Evolutionary conservation across 257 asterid genomes (phyloP).

Genomic region (Nicotiana knightiana): DNA sequence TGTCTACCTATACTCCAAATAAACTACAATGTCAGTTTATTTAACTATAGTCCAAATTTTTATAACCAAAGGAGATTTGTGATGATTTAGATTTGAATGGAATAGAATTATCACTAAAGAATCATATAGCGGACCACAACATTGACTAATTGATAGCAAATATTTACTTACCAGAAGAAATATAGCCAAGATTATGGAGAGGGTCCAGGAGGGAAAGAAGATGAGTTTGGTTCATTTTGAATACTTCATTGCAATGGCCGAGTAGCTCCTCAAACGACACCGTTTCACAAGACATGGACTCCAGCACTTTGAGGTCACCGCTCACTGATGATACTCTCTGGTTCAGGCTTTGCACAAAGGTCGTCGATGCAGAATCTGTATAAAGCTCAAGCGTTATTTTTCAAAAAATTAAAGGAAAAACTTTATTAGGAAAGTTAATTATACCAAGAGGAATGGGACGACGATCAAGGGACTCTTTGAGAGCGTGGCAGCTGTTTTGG

Average conservation of each 20-base stretch:
- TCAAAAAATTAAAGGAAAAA: neutral
- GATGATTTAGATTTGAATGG: neutral
- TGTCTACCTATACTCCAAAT: too few relatives aligned
- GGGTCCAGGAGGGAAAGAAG: conserved; percentile 48
- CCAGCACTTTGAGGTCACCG: conserved; percentile 73
- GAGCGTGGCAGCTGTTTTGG: conserved; percentile 59
- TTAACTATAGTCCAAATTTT: too few relatives aligned
- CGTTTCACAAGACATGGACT: conserved; percentile 75
- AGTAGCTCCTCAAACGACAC: conserved; percentile 95
- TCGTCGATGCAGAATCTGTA: conserved; percentile 83
- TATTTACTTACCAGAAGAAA: conserved; percentile 10
- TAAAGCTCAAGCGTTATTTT: neutral
- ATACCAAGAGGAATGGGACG: conserved; percentile 89
- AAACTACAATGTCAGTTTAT: too few relatives aligned
- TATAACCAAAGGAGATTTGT: neutral
- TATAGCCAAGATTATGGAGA: conserved; percentile 23
- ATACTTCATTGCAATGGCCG: conserved; percentile 83
- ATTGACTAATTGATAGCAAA: neutral
- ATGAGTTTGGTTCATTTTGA: conserved; percentile 57
- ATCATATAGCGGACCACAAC: neutral
- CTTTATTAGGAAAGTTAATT: neutral
- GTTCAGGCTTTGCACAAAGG: conserved; percentile 66
- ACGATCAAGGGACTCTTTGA: conserved; percentile 72
- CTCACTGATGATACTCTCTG: conserved; percentile 48
- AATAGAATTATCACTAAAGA: neutral